These are phyloP conservation scores for Skeletonema tropicum DNA, from an alignment of 108 stramenopile genomes.

Conservation along the genomic window DNA sequence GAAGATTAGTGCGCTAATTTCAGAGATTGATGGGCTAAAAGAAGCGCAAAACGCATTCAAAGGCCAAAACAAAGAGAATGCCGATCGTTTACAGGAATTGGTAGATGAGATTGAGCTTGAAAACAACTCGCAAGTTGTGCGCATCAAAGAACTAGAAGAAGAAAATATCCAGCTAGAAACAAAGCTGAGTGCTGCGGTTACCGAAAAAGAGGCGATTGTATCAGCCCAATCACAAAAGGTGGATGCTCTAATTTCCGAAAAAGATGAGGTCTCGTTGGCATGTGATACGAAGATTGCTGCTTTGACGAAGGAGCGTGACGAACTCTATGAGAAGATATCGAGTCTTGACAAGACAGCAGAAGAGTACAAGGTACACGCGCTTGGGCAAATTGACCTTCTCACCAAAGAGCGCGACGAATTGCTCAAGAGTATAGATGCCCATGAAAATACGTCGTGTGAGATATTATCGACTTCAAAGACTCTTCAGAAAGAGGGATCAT, in stretches of 20 bases:
- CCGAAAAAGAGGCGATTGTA: not conserved
- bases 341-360: not conserved
- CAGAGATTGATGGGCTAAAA: conserved; percentile 17
- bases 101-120: not conserved
- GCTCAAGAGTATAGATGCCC: not conserved
- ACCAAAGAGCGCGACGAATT: not conserved
- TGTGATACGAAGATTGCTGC: not conserved
- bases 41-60: not conserved
- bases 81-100: not conserved
- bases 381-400: not conserved
- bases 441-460: not conserved
- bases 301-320: not conserved
- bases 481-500: not conserved
- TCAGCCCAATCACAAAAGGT: not conserved
- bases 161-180: not conserved
- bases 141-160: conserved; percentile 4
- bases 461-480: not conserved
- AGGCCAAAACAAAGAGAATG: not conserved
- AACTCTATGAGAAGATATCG: not conserved
- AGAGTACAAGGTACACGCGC: not conserved
- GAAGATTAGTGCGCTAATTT: conserved; percentile 15
- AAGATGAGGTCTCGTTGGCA: not conserved
- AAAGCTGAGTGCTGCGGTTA: not conserved
- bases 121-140: not conserved
- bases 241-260: not conserved